phyloP scores from a whole-genome alignment of 2,329 filamentous ascomycete genomes.

The Penicillium verrucosum region DNA sequence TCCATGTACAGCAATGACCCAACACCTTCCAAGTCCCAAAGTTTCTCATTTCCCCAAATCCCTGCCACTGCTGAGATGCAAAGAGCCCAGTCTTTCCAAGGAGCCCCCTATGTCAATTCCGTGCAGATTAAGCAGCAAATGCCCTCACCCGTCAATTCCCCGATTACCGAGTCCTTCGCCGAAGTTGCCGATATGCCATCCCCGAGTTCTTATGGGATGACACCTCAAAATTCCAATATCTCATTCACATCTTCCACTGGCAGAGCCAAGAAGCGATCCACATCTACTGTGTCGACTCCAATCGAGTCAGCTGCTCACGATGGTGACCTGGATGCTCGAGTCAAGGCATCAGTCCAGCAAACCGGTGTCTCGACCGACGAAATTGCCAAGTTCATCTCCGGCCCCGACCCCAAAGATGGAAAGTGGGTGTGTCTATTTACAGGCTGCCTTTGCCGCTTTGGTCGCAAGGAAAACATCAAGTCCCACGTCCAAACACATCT shows the following conservation, averaged over 20 bases:
- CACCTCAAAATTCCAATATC: conserved; percentile 30
- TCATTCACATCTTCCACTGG: conserved; percentile 27
- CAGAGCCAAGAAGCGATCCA: conserved; percentile 19
- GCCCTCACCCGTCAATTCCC: conserved; percentile 55
- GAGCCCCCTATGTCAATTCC: conserved; percentile 38
- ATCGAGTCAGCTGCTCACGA: conserved; percentile 46
- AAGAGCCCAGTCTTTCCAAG: conserved; percentile 46
- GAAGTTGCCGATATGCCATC: conserved; percentile 48
- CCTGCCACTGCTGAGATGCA: conserved; percentile 42
- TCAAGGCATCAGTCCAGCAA: conserved; percentile 63
- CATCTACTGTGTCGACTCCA: conserved; percentile 24
- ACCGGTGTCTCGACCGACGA: conserved; percentile 88
- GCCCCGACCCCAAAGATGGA: conserved; percentile 68
- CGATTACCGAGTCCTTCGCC: conserved; percentile 51
- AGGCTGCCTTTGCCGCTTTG: conserved; percentile 83
- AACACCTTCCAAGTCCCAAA: conserved; percentile 41
- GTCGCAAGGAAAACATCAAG: conserved; percentile 98
- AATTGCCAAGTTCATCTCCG: conserved; percentile 70
- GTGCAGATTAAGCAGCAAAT: conserved; percentile 43
- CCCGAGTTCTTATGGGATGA: conserved; percentile 22
- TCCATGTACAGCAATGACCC: conserved; percentile 39
- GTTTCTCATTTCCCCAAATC: conserved; percentile 31
- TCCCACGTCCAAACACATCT: conserved; percentile 97
- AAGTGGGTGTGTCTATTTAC: conserved; percentile 77
- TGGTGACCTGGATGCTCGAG: conserved; percentile 51